Percentiles rank a stretch among this genome's conserved stretches.
Evolutionary conservation across 2,329 filamentous ascomycete genomes (phyloP).

Genomic region (Aspergillus hiratsukae): DNA sequence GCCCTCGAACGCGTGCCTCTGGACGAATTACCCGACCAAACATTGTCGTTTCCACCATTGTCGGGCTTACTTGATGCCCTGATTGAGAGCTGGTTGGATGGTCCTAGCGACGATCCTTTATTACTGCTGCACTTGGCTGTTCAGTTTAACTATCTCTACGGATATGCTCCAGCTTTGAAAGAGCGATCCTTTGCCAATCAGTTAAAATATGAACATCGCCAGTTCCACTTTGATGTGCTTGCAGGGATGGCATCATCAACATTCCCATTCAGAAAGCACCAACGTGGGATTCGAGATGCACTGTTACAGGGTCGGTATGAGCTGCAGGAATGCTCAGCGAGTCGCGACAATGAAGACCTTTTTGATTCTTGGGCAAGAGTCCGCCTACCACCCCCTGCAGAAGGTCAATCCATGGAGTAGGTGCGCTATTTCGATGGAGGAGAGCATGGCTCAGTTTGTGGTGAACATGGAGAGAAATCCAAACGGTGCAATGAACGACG

Average conservation of each 20-base stretch:
- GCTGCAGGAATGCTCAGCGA: constrained; percentile 3
- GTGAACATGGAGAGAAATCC: too few relatives aligned
- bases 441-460: too few relatives aligned
- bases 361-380: not conserved
- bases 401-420: not conserved
- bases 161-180: constrained; percentile 13
- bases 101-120: not conserved
- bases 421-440: too few relatives aligned
- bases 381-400: not conserved
- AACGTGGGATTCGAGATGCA: constrained; percentile 5
- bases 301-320: constrained; percentile 6
- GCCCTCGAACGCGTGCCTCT: not conserved
- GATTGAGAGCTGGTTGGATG: constrained; percentile 16
- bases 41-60: constrained; percentile 8
- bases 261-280: constrained; percentile 4
- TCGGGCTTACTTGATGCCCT: constrained; percentile 15
- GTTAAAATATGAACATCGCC: constrained; percentile 15
- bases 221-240: constrained; percentile 16
- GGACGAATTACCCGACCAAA: constrained; percentile 2
- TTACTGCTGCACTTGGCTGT: constrained; percentile 7
- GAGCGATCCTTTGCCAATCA: constrained; percentile 13
- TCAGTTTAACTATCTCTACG: constrained; percentile 15
- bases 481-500: too few relatives aligned
- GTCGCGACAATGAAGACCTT: not conserved
- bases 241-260: constrained; percentile 11